These are phyloP conservation scores for Penicillium vulpinum DNA, from an alignment of 2,329 filamentous ascomycete species.

Conservation along the genomic window DNA sequence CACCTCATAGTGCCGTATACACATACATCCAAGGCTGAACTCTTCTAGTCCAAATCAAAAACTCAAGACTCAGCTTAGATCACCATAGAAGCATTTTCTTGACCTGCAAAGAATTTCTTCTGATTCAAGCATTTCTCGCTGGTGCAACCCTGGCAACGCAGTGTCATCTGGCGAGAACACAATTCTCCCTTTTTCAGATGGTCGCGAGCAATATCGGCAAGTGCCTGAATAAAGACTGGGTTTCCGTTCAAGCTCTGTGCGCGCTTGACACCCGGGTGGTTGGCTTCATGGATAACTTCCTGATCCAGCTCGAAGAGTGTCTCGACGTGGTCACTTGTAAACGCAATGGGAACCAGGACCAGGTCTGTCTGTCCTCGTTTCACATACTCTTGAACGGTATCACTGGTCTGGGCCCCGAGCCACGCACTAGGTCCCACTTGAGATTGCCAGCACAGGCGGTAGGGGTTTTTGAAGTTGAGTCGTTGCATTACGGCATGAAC, in stretches of 20 bases:
- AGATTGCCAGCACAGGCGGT: constrained; percentile 95
- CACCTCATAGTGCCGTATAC: constrained; percentile 1
- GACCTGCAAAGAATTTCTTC: constrained; percentile 64
- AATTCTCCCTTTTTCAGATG: constrained; percentile 70
- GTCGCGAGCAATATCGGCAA: constrained; percentile 80
- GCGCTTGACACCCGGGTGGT: constrained; percentile 80
- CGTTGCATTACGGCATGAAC: constrained; percentile 96
- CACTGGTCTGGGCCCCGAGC: constrained; percentile 90
- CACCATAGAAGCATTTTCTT: constrained; percentile 37
- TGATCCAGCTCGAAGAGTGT: constrained; percentile 91
- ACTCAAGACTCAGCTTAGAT: constrained; percentile 7
- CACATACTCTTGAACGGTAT: constrained; percentile 85
- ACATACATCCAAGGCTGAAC: background rate
- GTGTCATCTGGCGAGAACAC: constrained; percentile 83
- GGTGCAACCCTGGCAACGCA: constrained; percentile 90
- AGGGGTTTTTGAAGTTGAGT: constrained; percentile 83
- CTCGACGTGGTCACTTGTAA: constrained; percentile 99
- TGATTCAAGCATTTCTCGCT: constrained; percentile 80
- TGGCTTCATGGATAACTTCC: constrained; percentile 83
- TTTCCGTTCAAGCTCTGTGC: constrained; percentile 91
- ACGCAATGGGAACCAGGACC: constrained; percentile 89
- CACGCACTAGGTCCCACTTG: constrained; percentile 95
- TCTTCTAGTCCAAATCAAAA: background rate
- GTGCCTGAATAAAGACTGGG: constrained; percentile 82
- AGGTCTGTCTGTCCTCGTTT: constrained; percentile 89